These are phyloP conservation scores for Diaporthe capsici DNA, from an alignment of 2,329 filamentous ascomycete genomes.

Conservation along the genomic window DNA sequence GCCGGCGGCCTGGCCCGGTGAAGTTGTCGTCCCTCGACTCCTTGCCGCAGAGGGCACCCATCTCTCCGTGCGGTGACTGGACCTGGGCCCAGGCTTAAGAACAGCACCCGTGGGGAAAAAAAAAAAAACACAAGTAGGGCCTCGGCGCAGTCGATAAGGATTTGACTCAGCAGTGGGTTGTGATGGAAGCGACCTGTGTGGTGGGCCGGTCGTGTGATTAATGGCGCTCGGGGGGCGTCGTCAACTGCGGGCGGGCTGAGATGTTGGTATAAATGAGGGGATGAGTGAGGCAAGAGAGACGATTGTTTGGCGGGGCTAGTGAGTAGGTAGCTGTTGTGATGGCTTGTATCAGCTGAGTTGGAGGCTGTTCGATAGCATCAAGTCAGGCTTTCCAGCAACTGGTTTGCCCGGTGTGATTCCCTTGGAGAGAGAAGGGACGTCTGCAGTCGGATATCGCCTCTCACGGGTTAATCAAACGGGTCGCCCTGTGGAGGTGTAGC, in stretches of 20 bases:
- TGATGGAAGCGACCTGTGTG: background rate
- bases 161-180: background rate
- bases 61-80: constrained; percentile 54
- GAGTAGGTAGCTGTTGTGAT: background rate
- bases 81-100: background rate
- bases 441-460: background rate
- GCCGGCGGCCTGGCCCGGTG: constrained; percentile 78
- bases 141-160: background rate
- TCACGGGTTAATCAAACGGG: constrained; percentile 13
- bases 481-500: constrained; percentile 16
- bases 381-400: background rate
- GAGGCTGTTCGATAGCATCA: background rate
- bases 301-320: background rate
- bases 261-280: background rate
- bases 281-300: background rate
- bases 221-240: background rate
- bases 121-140: background rate
- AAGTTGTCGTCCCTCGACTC: constrained; percentile 74
- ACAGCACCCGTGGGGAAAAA: background rate
- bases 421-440: background rate
- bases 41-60: constrained; percentile 93
- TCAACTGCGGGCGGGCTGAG: background rate
- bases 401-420: background rate
- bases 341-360: background rate
- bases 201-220: background rate